Evolutionary conservation across 2,329 filamentous ascomycete genomes (phyloP), one percentile per base, ranked within the genome.

Genomic region (Diaporthe eres): DNA sequence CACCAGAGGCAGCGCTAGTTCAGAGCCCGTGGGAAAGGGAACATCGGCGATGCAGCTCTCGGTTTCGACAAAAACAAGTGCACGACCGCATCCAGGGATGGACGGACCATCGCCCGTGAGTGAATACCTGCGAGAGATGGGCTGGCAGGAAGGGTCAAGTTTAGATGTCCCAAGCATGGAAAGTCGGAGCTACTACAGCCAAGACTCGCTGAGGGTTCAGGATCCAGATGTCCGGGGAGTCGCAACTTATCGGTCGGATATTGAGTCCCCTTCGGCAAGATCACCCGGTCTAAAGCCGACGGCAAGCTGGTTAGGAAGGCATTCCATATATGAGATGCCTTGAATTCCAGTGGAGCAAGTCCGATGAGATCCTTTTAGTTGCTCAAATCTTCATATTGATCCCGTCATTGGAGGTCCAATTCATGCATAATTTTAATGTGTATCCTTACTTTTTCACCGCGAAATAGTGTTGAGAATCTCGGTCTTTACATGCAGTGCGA

Each of bases 221-320:
- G 67, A 65, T 39, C 39, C 44, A 34, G 74, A 75, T 25, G 39
- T 28, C 39, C 13, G 37, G 25, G n/a, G 34, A 53, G 34, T 28
- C 44, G 44, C 57, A 53, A 28, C n/a, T 22, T 3, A 60, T 39
- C 37, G 39, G n/a, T 47, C 60, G 39, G 60, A 65, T 47, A 65
- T 47, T 22, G 17, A 65, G 25, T 65, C 60, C 15, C 25, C 42
- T 6, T 65, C n/a, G 25, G 60, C 25, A 6, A 65, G 39, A 25
- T 65, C 60, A 47, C 60, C 60, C 8, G 60, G n/a, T 17, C 31
- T 65, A 10, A 71, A 53, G 31, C 37, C 28, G 12, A 75, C 67
- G n/a, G 74, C 39, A 25, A 75, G 67, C 25, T 75, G 74, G 74
- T 63, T 75, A 31, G 74, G 51, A 4, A 72, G 74, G 39, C 67